Evolutionary conservation across 2,329 filamentous ascomycete species (phyloP).

Genomic region (Fusarium penzigii): DNA sequence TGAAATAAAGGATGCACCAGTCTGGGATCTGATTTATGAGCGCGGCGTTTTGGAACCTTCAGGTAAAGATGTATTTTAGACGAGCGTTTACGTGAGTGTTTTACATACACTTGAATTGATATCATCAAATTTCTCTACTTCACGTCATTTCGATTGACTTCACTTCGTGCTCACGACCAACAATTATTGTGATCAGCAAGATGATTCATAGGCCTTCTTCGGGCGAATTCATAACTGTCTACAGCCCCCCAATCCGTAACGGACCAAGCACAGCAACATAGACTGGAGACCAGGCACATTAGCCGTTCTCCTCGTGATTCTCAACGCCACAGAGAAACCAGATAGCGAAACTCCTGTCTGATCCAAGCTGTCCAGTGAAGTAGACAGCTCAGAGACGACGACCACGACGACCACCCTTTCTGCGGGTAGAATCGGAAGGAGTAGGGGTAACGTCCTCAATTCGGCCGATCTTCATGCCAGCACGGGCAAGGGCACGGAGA

Average conservation of each 20-base stretch:
- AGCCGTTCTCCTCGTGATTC: constrained; percentile 74
- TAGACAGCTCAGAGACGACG: constrained; percentile 82
- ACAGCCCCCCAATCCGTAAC: constrained; percentile 35
- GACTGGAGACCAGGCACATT: constrained; percentile 64
- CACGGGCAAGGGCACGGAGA: constrained; percentile 96
- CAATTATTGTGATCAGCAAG: constrained; percentile 33
- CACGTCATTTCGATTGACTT: no score
- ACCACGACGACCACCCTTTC: constrained; percentile 99
- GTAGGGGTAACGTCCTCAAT: constrained; percentile 99
- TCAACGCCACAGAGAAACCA: constrained; percentile 64
- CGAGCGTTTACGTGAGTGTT: not conserved
- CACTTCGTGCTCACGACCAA: constrained; percentile 12
- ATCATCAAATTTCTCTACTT: no score
- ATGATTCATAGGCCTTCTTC: constrained; percentile 45
- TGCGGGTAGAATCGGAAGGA: constrained; percentile 97
- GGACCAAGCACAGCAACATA: constrained; percentile 47
- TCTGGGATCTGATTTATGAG: constrained; percentile 1
- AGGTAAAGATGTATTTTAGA: constrained; percentile 6
- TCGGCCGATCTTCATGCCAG: constrained; percentile 99
- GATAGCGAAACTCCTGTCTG: constrained; percentile 44
- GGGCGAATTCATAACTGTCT: constrained; percentile 47
- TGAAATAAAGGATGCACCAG: constrained; percentile 20
- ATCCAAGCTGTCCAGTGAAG: constrained; percentile 30
- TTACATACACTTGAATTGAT: not conserved
- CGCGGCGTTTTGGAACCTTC: constrained; percentile 16